These are phyloP conservation scores for Mycena belliarum DNA, from an alignment of 768 basidiomycete species.

Conservation along the genomic window DNA sequence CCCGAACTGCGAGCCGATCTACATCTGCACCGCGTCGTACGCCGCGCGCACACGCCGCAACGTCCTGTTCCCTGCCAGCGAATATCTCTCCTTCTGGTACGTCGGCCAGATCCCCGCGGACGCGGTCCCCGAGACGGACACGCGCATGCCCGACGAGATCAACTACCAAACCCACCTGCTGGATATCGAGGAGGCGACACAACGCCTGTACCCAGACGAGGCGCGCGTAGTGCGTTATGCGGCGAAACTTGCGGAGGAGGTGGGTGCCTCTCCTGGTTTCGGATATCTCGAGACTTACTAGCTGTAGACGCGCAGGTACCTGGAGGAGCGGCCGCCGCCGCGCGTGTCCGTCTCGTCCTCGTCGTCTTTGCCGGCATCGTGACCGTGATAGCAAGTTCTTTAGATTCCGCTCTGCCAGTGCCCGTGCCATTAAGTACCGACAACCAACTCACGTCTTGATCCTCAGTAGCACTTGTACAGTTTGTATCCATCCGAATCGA, in stretches of 20 bases:
- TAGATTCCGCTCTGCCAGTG: too few relatives aligned
- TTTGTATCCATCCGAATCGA: too few relatives aligned
- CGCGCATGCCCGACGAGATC: conserved; percentile 61
- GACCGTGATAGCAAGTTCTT: too few relatives aligned
- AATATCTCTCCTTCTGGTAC: conserved; percentile 55
- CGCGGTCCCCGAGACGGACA: conserved; percentile 52
- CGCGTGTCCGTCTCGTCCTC: too few relatives aligned
- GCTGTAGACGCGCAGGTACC: too few relatives aligned
- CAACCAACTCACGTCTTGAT: too few relatives aligned
- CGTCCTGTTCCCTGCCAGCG: conserved; percentile 34
- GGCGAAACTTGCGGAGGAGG: conserved; percentile 24
- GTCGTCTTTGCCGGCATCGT: neutral
- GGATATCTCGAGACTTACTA: too few relatives aligned
- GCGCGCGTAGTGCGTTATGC: conserved; percentile 38
- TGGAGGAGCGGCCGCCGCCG: too few relatives aligned
- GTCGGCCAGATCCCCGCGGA: conserved; percentile 41
- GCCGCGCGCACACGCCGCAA: conserved; percentile 7
- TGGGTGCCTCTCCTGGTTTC: neutral
- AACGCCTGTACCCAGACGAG: conserved; percentile 32
- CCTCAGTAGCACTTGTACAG: too few relatives aligned
- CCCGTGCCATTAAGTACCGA: too few relatives aligned
- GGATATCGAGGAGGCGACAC: conserved; percentile 43
- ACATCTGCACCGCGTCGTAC: conserved; percentile 32
- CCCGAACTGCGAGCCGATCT: conserved; percentile 47
- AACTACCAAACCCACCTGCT: conserved; percentile 47